Conservation (phyloP, 768 basidiomycete genomes). For the Boletus coccyginus region DNA sequence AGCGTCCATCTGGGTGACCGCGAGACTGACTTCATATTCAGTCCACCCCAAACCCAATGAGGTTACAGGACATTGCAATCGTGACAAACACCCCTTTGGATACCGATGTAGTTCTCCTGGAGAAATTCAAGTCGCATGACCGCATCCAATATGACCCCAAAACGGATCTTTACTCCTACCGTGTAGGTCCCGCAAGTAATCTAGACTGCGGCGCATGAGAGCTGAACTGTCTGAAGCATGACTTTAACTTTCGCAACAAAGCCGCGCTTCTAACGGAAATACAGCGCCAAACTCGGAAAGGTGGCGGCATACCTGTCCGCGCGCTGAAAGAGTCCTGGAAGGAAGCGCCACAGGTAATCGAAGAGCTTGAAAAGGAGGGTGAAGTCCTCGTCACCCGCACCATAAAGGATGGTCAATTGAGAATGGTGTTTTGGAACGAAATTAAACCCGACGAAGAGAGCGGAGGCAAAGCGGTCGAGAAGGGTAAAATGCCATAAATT, state of each 20-base stretch:
- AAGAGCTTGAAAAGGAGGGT: conserved; percentile 87
- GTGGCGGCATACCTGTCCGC: conserved; percentile 81
- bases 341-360: conserved; percentile 77
- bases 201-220: neutral
- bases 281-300: conserved; percentile 78
- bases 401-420: conserved; percentile 74
- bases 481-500: conserved; percentile 50
- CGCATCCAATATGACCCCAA: conserved; percentile 76
- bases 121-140: conserved; percentile 82
- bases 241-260: conserved; percentile 83
- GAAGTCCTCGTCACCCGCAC: conserved; percentile 88
- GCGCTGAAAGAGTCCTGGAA: conserved; percentile 90
- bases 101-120: conserved; percentile 64
- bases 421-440: conserved; percentile 91
- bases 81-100: conserved; percentile 76
- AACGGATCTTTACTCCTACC: conserved; percentile 84
- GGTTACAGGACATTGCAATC: conserved; percentile 84
- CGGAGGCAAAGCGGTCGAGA: conserved; percentile 72
- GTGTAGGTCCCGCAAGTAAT: conserved; percentile 44
- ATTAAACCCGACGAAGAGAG: conserved; percentile 72
- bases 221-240: conserved; percentile 52
- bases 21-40: conserved; percentile 23
- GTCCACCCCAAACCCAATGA: conserved; percentile 76
- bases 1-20: conserved; percentile 4
- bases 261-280: conserved; percentile 82